These are phyloP conservation scores for Aspergillus quadricinctus DNA, from an alignment of 2,329 filamentous ascomycete genomes.

Conservation along the genomic window DNA sequence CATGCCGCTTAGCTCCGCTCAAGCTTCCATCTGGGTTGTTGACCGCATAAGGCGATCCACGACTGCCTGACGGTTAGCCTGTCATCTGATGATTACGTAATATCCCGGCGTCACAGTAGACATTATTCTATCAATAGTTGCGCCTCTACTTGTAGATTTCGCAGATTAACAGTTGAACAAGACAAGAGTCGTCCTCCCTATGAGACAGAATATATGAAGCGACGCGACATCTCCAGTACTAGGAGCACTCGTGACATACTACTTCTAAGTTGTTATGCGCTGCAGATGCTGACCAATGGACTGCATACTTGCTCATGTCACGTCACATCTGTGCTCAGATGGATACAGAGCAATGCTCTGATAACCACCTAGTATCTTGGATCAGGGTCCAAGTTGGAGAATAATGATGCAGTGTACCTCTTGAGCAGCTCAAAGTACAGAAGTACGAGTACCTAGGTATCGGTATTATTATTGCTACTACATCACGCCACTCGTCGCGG, in stretches of 20 bases:
- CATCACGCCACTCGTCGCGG: not conserved
- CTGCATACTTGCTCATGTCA: not conserved
- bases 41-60: not conserved
- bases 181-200: not conserved
- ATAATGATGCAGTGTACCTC: not conserved
- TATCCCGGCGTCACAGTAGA: not conserved
- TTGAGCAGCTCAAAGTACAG: not conserved
- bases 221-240: not conserved
- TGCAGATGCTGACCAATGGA: not conserved
- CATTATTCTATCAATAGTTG: not conserved
- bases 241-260: not conserved
- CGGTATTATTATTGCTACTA: not conserved
- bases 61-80: conserved; percentile 9
- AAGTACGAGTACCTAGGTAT: not conserved
- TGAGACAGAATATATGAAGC: not conserved
- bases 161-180: not conserved
- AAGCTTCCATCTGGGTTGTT: not conserved
- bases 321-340: not conserved
- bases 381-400: not conserved
- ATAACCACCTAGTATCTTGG: no score
- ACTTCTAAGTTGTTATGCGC: not conserved
- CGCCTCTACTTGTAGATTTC: not conserved
- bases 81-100: conserved; percentile 15
- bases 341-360: not conserved
- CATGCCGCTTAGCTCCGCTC: not conserved